A percentile compares a stretch with the other conserved stretches of the same genome.
Evolutionary conservation across 768 basidiomycete species (phyloP).

Genomic region (Lactarius pseudohatsudake): DNA sequence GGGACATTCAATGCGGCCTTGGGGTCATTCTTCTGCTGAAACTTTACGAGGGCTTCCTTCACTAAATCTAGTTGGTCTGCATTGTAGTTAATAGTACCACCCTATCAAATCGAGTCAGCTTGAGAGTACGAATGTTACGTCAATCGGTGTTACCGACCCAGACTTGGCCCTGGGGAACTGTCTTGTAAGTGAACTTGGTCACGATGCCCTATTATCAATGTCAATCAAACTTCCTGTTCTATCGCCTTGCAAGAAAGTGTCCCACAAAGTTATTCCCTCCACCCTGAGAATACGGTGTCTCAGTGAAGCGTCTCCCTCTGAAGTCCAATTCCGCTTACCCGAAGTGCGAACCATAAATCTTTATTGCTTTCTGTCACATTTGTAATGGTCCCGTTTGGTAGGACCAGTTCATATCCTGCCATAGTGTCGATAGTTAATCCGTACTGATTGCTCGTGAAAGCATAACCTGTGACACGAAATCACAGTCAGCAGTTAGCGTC

Average conservation of each 20-base stretch:
- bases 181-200: background rate
- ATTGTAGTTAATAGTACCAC: background rate
- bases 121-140: background rate
- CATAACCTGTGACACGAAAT: too few species aligned
- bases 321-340: conserved; percentile 6
- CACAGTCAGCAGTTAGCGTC: too few species aligned
- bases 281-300: background rate
- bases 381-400: conserved; percentile 34
- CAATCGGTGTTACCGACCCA: background rate
- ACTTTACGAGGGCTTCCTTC: conserved; percentile 3
- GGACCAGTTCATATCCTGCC: conserved; percentile 32
- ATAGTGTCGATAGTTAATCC: conserved; percentile 34
- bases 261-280: conserved; percentile 25
- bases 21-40: conserved; percentile 7
- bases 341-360: conserved; percentile 2
- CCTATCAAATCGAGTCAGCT: background rate
- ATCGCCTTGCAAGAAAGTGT: too few species aligned
- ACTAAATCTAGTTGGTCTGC: background rate
- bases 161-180: conserved; percentile 9
- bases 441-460: too few species aligned
- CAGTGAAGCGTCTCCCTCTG: background rate
- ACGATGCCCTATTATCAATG: conserved; percentile 12
- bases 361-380: background rate
- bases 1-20: background rate
- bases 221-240: background rate